These are phyloP conservation scores for Rheum nobile DNA, from an alignment of 148 eudicot species.

Conservation along the genomic window DNA sequence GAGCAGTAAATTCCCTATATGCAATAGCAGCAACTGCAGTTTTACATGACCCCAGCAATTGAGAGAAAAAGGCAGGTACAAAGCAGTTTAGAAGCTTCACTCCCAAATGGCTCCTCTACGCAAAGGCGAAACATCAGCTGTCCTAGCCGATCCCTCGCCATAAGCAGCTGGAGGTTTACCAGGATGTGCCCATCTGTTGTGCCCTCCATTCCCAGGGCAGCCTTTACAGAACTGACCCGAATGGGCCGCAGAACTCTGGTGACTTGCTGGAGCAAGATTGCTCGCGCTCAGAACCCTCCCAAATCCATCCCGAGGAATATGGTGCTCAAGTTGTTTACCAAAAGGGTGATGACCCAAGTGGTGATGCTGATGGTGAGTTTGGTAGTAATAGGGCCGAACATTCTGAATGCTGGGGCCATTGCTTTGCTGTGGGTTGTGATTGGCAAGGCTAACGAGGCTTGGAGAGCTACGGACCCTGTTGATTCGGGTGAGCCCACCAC, in stretches of 20 bases:
- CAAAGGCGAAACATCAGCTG: background rate
- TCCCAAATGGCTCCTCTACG: slow-evolving; percentile 2
- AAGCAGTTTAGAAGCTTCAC: background rate
- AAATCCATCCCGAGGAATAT: slow-evolving; percentile 4
- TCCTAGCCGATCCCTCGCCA: background rate
- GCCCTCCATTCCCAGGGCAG: slow-evolving; percentile 26
- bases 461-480: slow-evolving; percentile 60
- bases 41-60: background rate
- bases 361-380: slow-evolving; percentile 12
- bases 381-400: slow-evolving; percentile 3
- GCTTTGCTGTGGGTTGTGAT: background rate
- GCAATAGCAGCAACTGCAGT: background rate
- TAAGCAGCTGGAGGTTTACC: slow-evolving; percentile 15
- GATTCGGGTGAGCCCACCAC: slow-evolving; percentile 14
- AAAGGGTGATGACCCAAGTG: slow-evolving; percentile 14
- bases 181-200: slow-evolving; percentile 21
- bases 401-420: background rate
- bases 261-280: background rate
- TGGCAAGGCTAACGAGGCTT: slow-evolving; percentile 23
- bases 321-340: slow-evolving; percentile 7
- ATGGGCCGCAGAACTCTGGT: background rate
- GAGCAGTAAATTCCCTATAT: background rate
- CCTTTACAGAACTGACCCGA: slow-evolving; percentile 7
- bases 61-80: background rate
- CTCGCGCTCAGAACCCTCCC: slow-evolving; percentile 1